These are phyloP conservation scores for Oenanthe sinensis DNA, from an alignment of 129 eudicot genomes.

Conservation along the genomic window DNA sequence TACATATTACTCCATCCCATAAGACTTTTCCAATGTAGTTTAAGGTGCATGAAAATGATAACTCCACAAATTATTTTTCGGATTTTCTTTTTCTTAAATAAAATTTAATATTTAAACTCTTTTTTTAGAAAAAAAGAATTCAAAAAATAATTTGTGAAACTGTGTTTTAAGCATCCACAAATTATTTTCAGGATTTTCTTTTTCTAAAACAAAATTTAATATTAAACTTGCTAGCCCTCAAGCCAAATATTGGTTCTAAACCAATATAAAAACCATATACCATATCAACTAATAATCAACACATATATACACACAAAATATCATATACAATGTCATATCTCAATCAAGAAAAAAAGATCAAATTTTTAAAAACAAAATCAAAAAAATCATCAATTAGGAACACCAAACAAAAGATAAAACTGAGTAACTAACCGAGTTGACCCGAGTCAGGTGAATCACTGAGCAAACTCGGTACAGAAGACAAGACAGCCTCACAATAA, in stretches of 20 bases:
- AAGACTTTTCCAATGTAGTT: no score
- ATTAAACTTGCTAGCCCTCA: background rate
- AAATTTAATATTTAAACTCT: no score
- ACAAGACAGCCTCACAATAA: constrained; percentile 71
- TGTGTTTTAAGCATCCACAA: no score
- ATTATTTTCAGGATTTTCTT: no score
- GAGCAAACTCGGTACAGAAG: constrained; percentile 52
- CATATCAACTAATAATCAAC: no score
- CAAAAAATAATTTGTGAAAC: no score
- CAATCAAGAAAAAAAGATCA: background rate
- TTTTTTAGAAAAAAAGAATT: no score
- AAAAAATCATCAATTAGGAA: background rate
- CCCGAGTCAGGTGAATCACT: constrained; percentile 14
- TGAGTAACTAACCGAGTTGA: background rate
- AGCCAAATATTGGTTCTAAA: background rate
- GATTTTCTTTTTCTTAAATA: no score
- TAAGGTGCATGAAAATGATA: no score
- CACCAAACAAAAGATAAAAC: background rate
- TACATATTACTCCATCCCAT: background rate
- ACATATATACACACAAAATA: background rate
- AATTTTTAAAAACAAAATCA: background rate
- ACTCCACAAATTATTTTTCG: no score
- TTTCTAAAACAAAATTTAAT: no score
- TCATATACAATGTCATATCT: background rate
- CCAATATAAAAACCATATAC: no score